These are phyloP conservation scores for Dictyostelium intermedium DNA, from an alignment of 78 protist species.

Conservation along the genomic window DNA sequence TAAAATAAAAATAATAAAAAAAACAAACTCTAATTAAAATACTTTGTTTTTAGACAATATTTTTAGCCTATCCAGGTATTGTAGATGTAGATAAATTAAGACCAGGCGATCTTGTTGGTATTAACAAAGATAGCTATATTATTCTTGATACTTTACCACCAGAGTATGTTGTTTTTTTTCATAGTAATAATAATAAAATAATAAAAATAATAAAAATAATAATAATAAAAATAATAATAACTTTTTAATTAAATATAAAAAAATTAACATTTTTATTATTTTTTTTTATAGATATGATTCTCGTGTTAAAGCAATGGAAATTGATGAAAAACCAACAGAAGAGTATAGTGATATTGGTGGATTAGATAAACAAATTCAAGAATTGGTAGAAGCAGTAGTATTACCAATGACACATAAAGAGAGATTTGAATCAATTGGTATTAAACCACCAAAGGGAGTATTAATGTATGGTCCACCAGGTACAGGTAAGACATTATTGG, in stretches of 20 bases:
- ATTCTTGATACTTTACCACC: constrained; percentile 97
- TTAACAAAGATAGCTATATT: constrained; percentile 99
- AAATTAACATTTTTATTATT: too few relatives aligned
- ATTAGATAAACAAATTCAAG: constrained; percentile 97
- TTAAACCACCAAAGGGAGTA: constrained; percentile 90
- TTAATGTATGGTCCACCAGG: constrained; percentile 98
- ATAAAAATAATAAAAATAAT: neutral
- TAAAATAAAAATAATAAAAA: neutral
- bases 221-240: neutral
- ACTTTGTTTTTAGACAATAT: constrained; percentile 94
- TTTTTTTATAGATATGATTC: constrained; percentile 92
- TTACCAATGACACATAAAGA: constrained; percentile 98
- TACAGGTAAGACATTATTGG: constrained; percentile 98
- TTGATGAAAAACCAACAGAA: constrained; percentile 99
- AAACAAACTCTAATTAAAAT: neutral
- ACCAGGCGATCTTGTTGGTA: constrained; percentile 99
- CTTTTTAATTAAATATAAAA: neutral
- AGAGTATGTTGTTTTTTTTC: constrained; percentile 82
- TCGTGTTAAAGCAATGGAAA: constrained; percentile 99
- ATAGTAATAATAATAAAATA: neutral
- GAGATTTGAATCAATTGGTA: constrained; percentile 93
- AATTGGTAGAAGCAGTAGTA: constrained; percentile 98
- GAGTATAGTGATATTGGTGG: constrained; percentile 99
- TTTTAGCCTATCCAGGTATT: constrained; percentile 99
- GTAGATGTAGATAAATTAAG: constrained; percentile 92